Base-by-base conservation (phyloP, 306 rosid species). In the Sophora flavescens region DNA sequence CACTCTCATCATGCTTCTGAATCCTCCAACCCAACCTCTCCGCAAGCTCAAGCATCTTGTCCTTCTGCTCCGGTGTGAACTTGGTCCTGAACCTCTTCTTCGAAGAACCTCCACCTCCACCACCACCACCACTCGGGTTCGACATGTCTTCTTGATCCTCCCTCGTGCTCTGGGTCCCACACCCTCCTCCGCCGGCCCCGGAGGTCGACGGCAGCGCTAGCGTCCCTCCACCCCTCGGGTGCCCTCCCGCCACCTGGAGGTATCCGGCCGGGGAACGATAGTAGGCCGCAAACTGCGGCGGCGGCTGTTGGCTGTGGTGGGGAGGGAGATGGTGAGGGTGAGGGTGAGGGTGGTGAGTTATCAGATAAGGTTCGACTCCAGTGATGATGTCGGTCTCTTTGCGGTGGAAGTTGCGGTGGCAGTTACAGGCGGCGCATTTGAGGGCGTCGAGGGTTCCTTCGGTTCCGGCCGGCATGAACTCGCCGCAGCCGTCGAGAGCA, bases 321-420 rank as follows among this genome's bases (percentile, higher is more conserved):
- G 22, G 22, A 22, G 22, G 22, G 22, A 22, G 22, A 22, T 1
- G 33, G 12, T 78, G 75, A 70, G 18, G 65, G 48, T 78, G 75
- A 70, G 18, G 65, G 48, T 67, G 72, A 0, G 17, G 60, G 18
- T 61, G 62, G 5, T 86, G 89, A 1, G 93, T 63, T 5, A 91
- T 42, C 4, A 90, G 32, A 67, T 51, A 88, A 0, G 85, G 89
- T n/a, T 85, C 91, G 0, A 70, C 70, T 1, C 28, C 44, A 8
- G 63, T 22, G 3, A 62, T 16, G 4, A 28, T 2, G 48, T 88
- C 91, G 6, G 82, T 74, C 54, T 90, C 97, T 22, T 88, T 88
- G 5, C 98, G 93, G 86, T 94, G 98, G 88, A 94, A 94, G 79
- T 90, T 94, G 5, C 98, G 96, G 91, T 94, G 98, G 76, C 98